These are phyloP conservation scores for Xylariales sp. DNA, from an alignment of 2,329 filamentous ascomycete genomes.

Conservation along the genomic window DNA sequence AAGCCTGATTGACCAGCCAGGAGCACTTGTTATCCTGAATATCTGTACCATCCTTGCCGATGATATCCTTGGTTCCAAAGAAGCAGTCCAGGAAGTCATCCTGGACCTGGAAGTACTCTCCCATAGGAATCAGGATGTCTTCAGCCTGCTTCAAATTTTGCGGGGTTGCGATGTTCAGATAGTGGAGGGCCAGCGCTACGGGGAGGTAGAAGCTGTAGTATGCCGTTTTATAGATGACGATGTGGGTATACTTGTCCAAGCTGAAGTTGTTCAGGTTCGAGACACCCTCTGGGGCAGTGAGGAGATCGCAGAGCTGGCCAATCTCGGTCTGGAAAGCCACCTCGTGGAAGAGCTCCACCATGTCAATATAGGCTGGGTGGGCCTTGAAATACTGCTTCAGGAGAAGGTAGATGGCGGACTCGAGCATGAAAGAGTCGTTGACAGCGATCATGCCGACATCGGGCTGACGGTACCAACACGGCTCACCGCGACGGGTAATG, in stretches of 20 bases:
- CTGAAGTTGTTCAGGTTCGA: slow-evolving; percentile 95
- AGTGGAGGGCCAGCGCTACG: slow-evolving; percentile 83
- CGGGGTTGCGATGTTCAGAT: slow-evolving; percentile 77
- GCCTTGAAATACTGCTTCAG: slow-evolving; percentile 91
- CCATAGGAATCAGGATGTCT: slow-evolving; percentile 91
- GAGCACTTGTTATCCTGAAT: slow-evolving; percentile 99
- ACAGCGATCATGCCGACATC: slow-evolving; percentile 94
- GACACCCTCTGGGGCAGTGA: slow-evolving; percentile 91
- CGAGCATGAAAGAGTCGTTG: slow-evolving; percentile 97
- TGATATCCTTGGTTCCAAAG: slow-evolving; percentile 74
- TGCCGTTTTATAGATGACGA: slow-evolving; percentile 98
- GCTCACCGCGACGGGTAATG: slow-evolving; percentile 88
- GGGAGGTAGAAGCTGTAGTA: slow-evolving; percentile 99
- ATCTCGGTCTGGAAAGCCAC: slow-evolving; percentile 90
- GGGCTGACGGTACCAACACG: slow-evolving; percentile 93
- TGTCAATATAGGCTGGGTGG: slow-evolving; percentile 83
- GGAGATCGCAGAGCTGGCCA: slow-evolving; percentile 88
- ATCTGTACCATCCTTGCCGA: slow-evolving; percentile 98
- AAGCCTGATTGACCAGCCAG: slow-evolving; percentile 94
- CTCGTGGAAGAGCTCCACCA: slow-evolving; percentile 96
- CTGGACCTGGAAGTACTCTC: slow-evolving; percentile 98
- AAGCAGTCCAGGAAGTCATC: slow-evolving; percentile 99
- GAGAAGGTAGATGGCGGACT: slow-evolving; percentile 82
- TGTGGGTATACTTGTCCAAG: slow-evolving; percentile 93
- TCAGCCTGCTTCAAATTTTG: slow-evolving; percentile 86